Evolutionary conservation across 352 stramenopile species (phyloP).

Genomic region (Globisporangium cederbergense): DNA sequence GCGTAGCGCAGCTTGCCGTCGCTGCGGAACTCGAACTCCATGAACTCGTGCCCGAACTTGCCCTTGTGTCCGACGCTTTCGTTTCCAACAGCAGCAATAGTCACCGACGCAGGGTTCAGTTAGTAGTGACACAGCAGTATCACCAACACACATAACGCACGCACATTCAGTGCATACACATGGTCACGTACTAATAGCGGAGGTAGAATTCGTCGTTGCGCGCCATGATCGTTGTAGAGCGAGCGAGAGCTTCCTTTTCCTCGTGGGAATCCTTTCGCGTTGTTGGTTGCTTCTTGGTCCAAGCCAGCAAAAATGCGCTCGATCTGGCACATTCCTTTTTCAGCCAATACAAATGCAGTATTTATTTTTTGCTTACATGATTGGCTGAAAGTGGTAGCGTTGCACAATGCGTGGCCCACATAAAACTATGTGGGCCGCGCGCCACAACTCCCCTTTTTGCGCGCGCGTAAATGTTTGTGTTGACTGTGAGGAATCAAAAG

Average conservation of each 20-base stretch:
- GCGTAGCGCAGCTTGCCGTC: conserved; percentile 93
- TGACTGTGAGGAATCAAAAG: background rate
- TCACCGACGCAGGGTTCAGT: background rate
- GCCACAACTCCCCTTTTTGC: background rate
- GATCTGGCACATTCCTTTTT: background rate
- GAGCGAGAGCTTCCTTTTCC: conserved; percentile 10
- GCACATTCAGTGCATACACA: background rate
- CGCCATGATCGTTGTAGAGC: conserved; percentile 34
- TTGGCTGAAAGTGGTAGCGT: background rate
- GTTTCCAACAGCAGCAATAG: background rate
- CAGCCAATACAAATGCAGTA: background rate
- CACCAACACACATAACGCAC: background rate
- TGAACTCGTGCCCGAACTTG: conserved; percentile 96
- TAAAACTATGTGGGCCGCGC: no score
- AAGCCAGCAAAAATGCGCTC: background rate
- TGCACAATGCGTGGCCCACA: no score
- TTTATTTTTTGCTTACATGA: background rate
- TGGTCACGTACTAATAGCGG: conserved; percentile 77
- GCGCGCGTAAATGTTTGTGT: background rate
- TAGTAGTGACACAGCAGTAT: background rate
- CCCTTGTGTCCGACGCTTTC: conserved; percentile 92
- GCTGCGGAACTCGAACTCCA: conserved; percentile 96
- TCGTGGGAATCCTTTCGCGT: conserved; percentile 3
- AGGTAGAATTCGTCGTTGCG: conserved; percentile 83
- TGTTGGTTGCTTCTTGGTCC: background rate